Percentiles rank a stretch among this genome's conserved stretches.
Conservation (phyloP, 1,284 basidiomycete species). For the Ustilago vetiveriae region DNA sequence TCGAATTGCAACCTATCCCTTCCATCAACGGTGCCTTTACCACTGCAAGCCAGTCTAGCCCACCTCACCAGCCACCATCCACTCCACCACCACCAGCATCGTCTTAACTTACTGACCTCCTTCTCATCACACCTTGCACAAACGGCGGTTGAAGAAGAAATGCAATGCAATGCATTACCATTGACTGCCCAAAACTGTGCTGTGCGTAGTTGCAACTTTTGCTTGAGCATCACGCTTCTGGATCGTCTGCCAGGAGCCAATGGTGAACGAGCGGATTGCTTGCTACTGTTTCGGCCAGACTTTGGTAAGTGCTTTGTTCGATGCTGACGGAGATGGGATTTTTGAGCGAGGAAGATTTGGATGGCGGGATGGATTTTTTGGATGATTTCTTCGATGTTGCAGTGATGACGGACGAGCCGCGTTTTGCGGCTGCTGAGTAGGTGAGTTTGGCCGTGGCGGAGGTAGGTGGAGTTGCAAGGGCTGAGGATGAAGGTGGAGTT, state of each 20-base stretch:
- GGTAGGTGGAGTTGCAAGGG: background rate
- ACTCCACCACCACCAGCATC: too few species aligned
- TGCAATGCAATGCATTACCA: too few species aligned
- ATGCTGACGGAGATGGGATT: background rate
- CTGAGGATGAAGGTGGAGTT: background rate
- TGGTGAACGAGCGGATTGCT: conserved; percentile 18
- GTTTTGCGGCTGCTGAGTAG: conserved; percentile 32
- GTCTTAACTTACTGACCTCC: too few species aligned
- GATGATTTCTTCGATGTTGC: background rate
- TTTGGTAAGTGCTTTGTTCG: conserved; percentile 28
- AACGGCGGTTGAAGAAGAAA: too few species aligned
- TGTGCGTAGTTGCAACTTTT: too few species aligned
- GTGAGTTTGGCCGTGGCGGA: conserved; percentile 3
- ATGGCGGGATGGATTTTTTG: background rate
- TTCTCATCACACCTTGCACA: too few species aligned
- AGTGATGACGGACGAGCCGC: background rate
- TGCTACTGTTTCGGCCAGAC: conserved; percentile 1
- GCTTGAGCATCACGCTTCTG: background rate
- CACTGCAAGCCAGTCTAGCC: background rate
- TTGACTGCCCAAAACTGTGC: too few species aligned
- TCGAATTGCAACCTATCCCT: conserved; percentile 16
- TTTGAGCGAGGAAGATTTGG: background rate
- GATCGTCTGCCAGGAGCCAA: conserved; percentile 27
- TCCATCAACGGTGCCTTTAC: background rate
- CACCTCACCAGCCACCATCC: too few species aligned